Evolutionary conservation across 2,329 filamentous ascomycete genomes (phyloP).

Genomic region (Grosmannia penicillata): DNA sequence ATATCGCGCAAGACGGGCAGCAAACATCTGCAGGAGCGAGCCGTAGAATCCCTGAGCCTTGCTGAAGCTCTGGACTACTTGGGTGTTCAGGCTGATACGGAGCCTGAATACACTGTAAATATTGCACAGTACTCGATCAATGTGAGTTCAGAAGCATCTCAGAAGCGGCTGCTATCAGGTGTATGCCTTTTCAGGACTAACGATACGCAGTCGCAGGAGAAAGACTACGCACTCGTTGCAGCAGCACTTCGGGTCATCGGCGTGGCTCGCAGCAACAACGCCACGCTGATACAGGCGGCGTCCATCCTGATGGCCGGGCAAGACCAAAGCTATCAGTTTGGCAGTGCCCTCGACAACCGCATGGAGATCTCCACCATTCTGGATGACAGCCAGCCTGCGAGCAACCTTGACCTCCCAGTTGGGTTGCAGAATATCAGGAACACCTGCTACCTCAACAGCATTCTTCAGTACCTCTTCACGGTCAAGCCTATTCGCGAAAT

Average conservation of each 20-base stretch:
- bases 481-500: conserved; percentile 69
- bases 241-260: conserved; percentile 7
- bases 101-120: conserved; percentile 15
- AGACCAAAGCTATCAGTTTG: conserved; percentile 4
- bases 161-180: too few relatives aligned
- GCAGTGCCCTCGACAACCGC: conserved; percentile 6
- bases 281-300: not conserved
- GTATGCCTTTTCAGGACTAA: not conserved
- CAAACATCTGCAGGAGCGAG: conserved; percentile 7
- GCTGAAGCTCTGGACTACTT: conserved; percentile 26
- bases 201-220: conserved; percentile 4
- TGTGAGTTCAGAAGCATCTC: conserved; percentile 1
- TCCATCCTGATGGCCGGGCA: conserved; percentile 4
- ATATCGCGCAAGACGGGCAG: conserved; percentile 15
- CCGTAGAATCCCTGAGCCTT: conserved; percentile 12
- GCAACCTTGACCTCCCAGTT: conserved; percentile 50
- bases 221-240: conserved; percentile 9
- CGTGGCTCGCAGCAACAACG: conserved; percentile 4
- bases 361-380: not conserved
- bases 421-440: conserved; percentile 91
- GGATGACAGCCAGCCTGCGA: conserved; percentile 6
- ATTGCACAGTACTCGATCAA: conserved; percentile 10
- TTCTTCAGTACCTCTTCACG: conserved; percentile 90
- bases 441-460: conserved; percentile 94
- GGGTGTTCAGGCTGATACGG: conserved; percentile 18